Percentiles rank a stretch among this genome's conserved stretches.
Conservation (phyloP, 2,329 filamentous ascomycete genomes). For the Bertia moriformis region DNA sequence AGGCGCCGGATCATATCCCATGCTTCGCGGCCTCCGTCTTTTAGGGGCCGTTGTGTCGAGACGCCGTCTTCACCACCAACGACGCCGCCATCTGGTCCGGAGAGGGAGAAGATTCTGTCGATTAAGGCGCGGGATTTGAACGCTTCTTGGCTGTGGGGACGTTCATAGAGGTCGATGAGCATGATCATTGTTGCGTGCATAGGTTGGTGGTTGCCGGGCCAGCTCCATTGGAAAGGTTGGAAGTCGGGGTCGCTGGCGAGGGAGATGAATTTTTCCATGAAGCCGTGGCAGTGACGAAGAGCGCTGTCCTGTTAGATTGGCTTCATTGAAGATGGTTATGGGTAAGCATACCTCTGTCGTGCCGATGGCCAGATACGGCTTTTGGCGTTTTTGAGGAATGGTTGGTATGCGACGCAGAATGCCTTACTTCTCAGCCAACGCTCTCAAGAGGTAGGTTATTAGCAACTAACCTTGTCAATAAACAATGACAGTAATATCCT, state of each 20-base stretch:
- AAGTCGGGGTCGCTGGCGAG: constrained; percentile 27
- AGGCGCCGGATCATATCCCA: constrained; percentile 30
- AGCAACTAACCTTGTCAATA: constrained; percentile 19
- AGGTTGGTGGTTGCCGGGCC: constrained; percentile 26
- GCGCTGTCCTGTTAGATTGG: constrained; percentile 17
- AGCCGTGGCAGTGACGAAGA: constrained; percentile 27
- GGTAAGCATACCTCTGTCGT: constrained; percentile 19
- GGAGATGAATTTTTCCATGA: constrained; percentile 30
- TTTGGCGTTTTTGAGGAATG: constrained; percentile 28
- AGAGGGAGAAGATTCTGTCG: constrained; percentile 26
- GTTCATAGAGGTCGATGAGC: constrained; percentile 29
- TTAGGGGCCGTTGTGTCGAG: constrained; percentile 22
- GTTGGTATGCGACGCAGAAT: constrained; percentile 28
- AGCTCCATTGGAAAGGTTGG: constrained; percentile 30
- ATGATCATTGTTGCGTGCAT: constrained; percentile 29
- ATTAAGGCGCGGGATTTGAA: constrained; percentile 25
- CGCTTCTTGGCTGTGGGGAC: constrained; percentile 25
- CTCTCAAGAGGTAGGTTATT: no score
- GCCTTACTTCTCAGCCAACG: no score
- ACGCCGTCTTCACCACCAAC: constrained; percentile 26
- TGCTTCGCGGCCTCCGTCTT: constrained; percentile 28
- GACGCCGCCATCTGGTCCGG: constrained; percentile 25
- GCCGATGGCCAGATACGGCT: constrained; percentile 28
- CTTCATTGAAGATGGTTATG: no score
- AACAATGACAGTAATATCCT: constrained; percentile 24